Percentiles rank a stretch among this genome's conserved stretches.
Evolutionary conservation across 2,329 filamentous ascomycete species (phyloP).

Genomic region (Pezicula radicicola): DNA sequence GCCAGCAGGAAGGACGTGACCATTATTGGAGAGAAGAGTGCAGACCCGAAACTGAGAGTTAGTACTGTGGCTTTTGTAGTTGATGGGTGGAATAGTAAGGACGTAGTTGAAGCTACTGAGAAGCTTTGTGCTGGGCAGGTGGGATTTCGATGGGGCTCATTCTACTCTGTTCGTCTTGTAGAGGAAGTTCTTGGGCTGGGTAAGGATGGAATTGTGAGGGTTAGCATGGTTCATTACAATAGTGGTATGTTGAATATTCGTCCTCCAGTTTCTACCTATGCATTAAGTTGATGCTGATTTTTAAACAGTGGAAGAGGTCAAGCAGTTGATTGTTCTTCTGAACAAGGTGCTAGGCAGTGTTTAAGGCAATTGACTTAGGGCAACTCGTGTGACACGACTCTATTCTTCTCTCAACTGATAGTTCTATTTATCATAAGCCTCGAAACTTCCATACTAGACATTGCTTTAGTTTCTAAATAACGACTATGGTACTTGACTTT

Average conservation of each 20-base stretch:
- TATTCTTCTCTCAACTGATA: no score
- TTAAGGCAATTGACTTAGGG: slow-evolving; percentile 2
- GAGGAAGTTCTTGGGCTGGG: slow-evolving; percentile 56
- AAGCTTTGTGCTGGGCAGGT: slow-evolving; percentile 45
- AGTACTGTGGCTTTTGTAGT: slow-evolving; percentile 67
- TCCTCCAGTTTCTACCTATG: neutral
- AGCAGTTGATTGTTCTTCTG: slow-evolving; percentile 47
- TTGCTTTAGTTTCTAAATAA: no score
- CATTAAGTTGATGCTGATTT: slow-evolving; percentile 7
- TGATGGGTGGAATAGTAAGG: slow-evolving; percentile 49
- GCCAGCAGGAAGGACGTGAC: slow-evolving; percentile 47
- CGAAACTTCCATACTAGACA: no score
- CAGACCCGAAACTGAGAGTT: slow-evolving; percentile 48
- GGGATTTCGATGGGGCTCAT: slow-evolving; percentile 65
- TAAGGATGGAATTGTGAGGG: slow-evolving; percentile 61
- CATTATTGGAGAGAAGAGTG: slow-evolving; percentile 53
- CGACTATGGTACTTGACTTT: no score
- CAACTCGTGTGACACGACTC: no score
- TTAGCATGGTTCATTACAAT: slow-evolving; percentile 75
- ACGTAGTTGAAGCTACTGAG: slow-evolving; percentile 62
- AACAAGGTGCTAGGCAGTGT: slow-evolving; percentile 41
- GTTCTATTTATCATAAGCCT: no score
- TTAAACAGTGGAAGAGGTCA: slow-evolving; percentile 51
- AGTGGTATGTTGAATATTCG: slow-evolving; percentile 46
- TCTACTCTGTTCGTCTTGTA: slow-evolving; percentile 64